These are phyloP conservation scores for Geosmithia flava DNA, from an alignment of 2,329 filamentous ascomycete genomes.

Conservation along the genomic window DNA sequence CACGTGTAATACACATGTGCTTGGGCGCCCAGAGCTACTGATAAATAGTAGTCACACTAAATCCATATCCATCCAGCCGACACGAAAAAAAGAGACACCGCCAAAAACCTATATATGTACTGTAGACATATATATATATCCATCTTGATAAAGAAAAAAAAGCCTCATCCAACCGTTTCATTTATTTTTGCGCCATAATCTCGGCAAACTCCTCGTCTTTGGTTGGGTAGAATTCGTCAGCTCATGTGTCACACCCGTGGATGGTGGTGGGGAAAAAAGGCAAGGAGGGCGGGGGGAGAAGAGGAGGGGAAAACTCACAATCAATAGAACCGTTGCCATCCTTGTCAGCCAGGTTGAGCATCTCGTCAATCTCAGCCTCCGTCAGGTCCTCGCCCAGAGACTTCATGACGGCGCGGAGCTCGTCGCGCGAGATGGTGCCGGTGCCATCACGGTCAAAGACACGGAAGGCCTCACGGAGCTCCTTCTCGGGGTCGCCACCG, in stretches of 20 bases:
- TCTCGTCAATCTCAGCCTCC: constrained; percentile 52
- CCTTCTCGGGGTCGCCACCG: constrained; percentile 49
- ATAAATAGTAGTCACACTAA: background rate
- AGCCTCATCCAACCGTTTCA: constrained; percentile 2
- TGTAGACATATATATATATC: constrained; percentile 4
- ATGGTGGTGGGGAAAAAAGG: background rate
- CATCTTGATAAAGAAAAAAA: constrained; percentile 6
- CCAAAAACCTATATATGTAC: background rate
- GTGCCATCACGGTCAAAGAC: constrained; percentile 52
- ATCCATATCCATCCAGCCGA: background rate
- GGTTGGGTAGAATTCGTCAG: background rate
- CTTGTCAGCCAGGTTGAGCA: constrained; percentile 53
- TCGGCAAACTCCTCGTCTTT: constrained; percentile 3
- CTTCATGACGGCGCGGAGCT: constrained; percentile 51
- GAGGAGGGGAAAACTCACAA: constrained; percentile 26
- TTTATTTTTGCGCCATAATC: constrained; percentile 4
- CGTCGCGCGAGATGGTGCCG: constrained; percentile 50
- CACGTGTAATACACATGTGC: too few species aligned
- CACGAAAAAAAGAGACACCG: background rate
- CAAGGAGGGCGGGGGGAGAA: background rate
- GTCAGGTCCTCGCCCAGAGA: constrained; percentile 53
- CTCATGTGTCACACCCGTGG: background rate
- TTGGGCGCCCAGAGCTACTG: background rate
- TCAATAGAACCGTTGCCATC: constrained; percentile 53
- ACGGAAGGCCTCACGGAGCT: constrained; percentile 53